Conservation (phyloP, 768 basidiomycete species). For the Leccinum sublutescens region DNA sequence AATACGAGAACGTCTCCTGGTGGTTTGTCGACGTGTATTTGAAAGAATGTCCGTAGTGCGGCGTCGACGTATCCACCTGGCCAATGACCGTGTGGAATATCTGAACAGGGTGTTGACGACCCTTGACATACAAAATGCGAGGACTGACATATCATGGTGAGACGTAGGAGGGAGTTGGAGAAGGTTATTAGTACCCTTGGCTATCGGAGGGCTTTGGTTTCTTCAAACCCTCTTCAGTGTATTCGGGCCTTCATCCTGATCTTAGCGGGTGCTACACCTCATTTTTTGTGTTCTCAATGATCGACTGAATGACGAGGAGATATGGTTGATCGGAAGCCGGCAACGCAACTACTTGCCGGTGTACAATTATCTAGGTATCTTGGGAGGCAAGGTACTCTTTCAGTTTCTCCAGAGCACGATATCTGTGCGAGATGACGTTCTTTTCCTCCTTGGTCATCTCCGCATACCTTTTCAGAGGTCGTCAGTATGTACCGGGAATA, state of each 20-base stretch:
- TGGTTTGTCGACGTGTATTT: constrained; percentile 79
- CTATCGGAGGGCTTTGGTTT: constrained; percentile 52
- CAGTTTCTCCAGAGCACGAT: constrained; percentile 59
- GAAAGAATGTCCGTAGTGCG: constrained; percentile 90
- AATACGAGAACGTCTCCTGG: constrained; percentile 72
- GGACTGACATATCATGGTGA: constrained; percentile 48
- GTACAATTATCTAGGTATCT: no score
- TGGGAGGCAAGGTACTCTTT: constrained; percentile 37
- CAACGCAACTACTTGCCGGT: constrained; percentile 11
- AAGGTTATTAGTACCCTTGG: constrained; percentile 48
- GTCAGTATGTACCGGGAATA: neutral
- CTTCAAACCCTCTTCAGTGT: constrained; percentile 17
- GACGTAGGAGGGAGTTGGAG: neutral
- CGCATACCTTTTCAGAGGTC: constrained; percentile 46
- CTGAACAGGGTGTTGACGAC: constrained; percentile 88
- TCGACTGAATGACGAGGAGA: neutral
- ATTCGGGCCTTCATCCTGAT: constrained; percentile 25
- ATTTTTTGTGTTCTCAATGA: no score
- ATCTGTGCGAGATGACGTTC: constrained; percentile 66
- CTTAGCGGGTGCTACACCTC: neutral
- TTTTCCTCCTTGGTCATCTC: constrained; percentile 66
- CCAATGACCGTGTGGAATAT: constrained; percentile 74
- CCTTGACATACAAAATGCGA: constrained; percentile 86
- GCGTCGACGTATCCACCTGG: constrained; percentile 86
- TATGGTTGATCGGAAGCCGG: constrained; percentile 15